These are phyloP conservation scores for Dryas octopetala DNA, from an alignment of 306 rosid species.

Conservation along the genomic window DNA sequence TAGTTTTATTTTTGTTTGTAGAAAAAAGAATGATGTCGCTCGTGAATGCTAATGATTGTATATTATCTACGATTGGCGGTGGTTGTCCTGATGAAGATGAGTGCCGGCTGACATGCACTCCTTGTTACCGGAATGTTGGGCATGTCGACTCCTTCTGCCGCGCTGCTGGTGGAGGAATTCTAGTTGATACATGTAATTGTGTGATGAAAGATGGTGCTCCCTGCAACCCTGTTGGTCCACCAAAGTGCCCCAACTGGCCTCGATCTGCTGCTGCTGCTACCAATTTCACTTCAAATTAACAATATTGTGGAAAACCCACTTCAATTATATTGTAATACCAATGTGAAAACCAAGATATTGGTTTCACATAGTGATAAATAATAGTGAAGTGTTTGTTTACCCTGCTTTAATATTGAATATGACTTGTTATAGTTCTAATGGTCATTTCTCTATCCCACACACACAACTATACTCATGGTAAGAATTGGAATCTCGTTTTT, in stretches of 20 bases:
- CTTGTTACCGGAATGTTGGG: conserved; percentile 21
- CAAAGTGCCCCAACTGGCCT: conserved; percentile 18
- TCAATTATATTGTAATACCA: no score
- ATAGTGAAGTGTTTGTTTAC: no score
- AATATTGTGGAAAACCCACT: no score
- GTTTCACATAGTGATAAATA: no score
- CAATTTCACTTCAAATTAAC: background rate
- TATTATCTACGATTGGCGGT: background rate
- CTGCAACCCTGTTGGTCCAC: conserved; percentile 16
- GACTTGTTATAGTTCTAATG: no score
- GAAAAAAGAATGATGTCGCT: background rate
- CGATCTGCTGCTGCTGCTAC: background rate
- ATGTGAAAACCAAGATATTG: no score
- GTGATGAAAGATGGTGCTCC: conserved; percentile 18
- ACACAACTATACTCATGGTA: no score
- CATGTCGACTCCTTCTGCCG: background rate
- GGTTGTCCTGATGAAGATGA: conserved; percentile 12
- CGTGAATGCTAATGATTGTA: conserved; percentile 1
- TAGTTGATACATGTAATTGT: conserved; percentile 2
- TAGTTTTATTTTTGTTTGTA: background rate
- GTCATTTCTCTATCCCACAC: no score
- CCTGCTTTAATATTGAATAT: no score
- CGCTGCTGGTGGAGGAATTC: background rate
- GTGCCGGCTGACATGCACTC: conserved; percentile 5
- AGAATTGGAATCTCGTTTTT: no score